Base-by-base conservation (phyloP, 2,329 filamentous ascomycete genomes). In the Phaeosphaeria sp. region DNA sequence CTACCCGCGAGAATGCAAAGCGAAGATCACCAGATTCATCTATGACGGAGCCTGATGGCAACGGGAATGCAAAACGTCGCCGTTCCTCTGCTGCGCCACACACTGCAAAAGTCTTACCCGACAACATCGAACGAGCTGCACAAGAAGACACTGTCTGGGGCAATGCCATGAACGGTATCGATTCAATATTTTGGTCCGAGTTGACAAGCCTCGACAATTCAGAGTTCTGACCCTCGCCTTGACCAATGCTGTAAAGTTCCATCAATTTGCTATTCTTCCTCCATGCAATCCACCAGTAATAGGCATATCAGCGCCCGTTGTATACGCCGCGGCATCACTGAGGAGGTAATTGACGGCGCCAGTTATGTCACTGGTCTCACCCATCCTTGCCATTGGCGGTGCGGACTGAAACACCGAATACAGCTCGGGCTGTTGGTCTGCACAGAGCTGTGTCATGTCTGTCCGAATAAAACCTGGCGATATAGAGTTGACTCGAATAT, bases 391-490 rank as follows among this genome's bases (percentile, higher is more conserved):
- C 30, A 57, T 18, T 18, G 55, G 55, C 24, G 55, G 55, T 30
- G 55, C 49, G 13, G 49, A 49, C 22, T 39, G 20, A 11, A 57
- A 44, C 3, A 57, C 36, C 5, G 49, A 20, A 20, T 44, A 25
- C 46, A 57, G 49, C 44, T 49, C 22, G 6, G 55, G 30, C 15
- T 53, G 49, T 18, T 22, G 20, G 8, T 46, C 46, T 15, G 30
- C n/a, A n/a, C 25, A 44, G 6, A 42, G 24, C 6, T 42, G 21
- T 3, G 42, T 46, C 45, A 49, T 49, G 36, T 57, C 55, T 11
- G 56, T 59, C 30, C 52, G 40, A 15, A 59, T 59, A 45, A 46
- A 59, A 11, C 56, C 56, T 27, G 56, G 52, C 11, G 52, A 51
- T 15, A 59, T 21, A 20, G 39, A 46, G 27, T 59, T 59, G 25